Evolutionary conservation across 2,329 filamentous ascomycete genomes (phyloP), one percentile per base, ranked within the genome.

Genomic region (Lachnellula arida): DNA sequence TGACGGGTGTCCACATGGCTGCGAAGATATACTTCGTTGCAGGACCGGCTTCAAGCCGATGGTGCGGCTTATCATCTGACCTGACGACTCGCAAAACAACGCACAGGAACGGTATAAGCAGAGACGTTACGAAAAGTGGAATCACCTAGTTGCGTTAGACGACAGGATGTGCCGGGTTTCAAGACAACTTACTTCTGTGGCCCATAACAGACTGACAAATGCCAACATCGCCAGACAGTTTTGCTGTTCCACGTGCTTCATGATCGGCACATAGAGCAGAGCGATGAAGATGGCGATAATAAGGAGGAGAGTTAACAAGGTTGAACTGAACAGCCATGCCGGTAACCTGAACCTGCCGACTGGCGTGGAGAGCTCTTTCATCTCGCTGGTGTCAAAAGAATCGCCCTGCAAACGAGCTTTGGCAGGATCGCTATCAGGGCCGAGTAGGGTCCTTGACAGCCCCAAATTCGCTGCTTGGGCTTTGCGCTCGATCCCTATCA

Each of bases 1-100:
- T 99, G 54, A 99, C 94, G 0, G 94, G 93, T 3, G 93, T 97
- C 94, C 94, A 99, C 94, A 99, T 99, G 25, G 94, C 87, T 4
- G 91, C 81, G 67, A 99, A 97, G 56, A 97, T 88, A 67, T 88
- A 93, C 28, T 82, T 78, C 0, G 93, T 90, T 0, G 94, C 92
- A 44, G 84, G 81, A 70, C 92, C 92, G 3, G 91, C 83, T n/a
- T 81, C 80, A 6, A 99, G 79, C 22, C 93, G 84, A 46, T 76
- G 74, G 58, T 90, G 79, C 0, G 87, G 86, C 64, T 82, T 80
- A 5, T 85, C 81, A 52, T 95, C 89, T 34, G 86, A 83, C 34
- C 91, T 85, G 59, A 96, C 89, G 22, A 99, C 91, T 44, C 84
- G 82, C 46, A 99, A 79, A 19, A 96, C 77, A 15, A 99, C 92